A percentile compares a stretch with the other conserved stretches of the same genome.
Evolutionary conservation across 495 filamentous ascomycete species (phyloP).

Genomic region (Margaritispora aquatica): DNA sequence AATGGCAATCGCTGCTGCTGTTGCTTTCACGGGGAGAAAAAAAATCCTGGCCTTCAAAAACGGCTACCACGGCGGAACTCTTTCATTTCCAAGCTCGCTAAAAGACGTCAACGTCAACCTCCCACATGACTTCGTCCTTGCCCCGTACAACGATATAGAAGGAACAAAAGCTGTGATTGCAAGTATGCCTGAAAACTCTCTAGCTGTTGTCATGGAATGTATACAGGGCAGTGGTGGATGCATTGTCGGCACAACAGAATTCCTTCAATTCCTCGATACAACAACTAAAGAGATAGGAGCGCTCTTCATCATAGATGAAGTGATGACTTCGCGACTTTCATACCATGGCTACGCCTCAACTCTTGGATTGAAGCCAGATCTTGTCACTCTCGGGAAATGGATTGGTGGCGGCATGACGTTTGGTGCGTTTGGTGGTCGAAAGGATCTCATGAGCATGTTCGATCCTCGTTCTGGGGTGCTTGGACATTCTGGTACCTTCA

Average conservation of each 20-base stretch:
- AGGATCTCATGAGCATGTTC: constrained; percentile 48
- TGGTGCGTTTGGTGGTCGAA: constrained; percentile 55
- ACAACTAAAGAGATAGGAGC: constrained; percentile 32
- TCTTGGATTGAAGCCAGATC: constrained; percentile 43
- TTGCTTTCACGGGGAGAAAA: constrained; percentile 23
- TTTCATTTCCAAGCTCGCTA: constrained; percentile 28
- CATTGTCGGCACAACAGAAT: constrained; percentile 37
- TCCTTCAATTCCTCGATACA: constrained; percentile 31
- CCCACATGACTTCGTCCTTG: constrained; percentile 42
- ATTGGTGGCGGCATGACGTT: constrained; percentile 57
- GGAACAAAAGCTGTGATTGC: constrained; percentile 31
- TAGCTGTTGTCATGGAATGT: constrained; percentile 54
- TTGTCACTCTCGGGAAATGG: constrained; percentile 59
- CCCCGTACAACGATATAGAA: constrained; percentile 43
- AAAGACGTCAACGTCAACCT: constrained; percentile 25
- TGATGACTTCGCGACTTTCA: constrained; percentile 53
- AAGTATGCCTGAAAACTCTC: constrained; percentile 19
- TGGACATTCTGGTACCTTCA: constrained; percentile 59
- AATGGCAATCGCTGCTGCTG: constrained; percentile 29
- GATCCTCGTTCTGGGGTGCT: constrained; percentile 30
- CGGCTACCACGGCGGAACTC: constrained; percentile 50
- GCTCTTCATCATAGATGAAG: constrained; percentile 58
- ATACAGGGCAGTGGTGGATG: constrained; percentile 53
- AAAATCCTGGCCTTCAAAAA: constrained; percentile 30
- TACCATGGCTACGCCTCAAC: constrained; percentile 37